Conservation (phyloP, 2,329 filamentous ascomycete species). For the Fusarium sarcochroum region DNA sequence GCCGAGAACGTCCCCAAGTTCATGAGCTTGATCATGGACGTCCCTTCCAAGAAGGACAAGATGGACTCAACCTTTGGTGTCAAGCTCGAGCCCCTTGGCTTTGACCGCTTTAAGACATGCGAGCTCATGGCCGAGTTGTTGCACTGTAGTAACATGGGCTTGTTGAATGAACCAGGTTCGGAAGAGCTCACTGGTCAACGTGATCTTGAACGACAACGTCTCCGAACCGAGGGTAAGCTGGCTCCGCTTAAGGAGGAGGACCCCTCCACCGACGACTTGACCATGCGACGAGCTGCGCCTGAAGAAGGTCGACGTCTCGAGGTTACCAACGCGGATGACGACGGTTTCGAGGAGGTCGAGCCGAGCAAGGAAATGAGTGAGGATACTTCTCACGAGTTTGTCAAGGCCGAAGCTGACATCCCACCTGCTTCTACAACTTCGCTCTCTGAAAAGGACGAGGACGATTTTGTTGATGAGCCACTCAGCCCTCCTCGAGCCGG, state of each 20-base stretch:
- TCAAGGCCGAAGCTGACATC: constrained; percentile 71
- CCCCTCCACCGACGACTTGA: constrained; percentile 69
- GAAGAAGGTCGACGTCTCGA: constrained; percentile 80
- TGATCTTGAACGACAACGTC: constrained; percentile 83
- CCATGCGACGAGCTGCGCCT: constrained; percentile 67
- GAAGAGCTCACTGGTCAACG: constrained; percentile 87
- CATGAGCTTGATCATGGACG: constrained; percentile 88
- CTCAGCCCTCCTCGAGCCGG: constrained; percentile 77
- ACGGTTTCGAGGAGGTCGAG: constrained; percentile 93
- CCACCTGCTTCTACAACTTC: constrained; percentile 47
- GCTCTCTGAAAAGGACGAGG: constrained; percentile 69
- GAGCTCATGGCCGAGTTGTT: constrained; percentile 98
- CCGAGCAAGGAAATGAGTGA: constrained; percentile 78
- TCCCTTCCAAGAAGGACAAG: constrained; percentile 78
- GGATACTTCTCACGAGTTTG: constrained; percentile 78
- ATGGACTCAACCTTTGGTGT: constrained; percentile 90
- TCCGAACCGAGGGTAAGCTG: constrained; percentile 84
- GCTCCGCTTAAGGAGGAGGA: constrained; percentile 57
- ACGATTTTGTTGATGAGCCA: constrained; percentile 84
- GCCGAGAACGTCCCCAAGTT: constrained; percentile 94
- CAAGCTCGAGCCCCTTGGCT: constrained; percentile 93
- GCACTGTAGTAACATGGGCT: constrained; percentile 98
- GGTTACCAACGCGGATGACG: constrained; percentile 85
- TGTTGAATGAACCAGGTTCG: constrained; percentile 91
- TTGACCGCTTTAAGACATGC: constrained; percentile 98